Percentiles rank a stretch among this genome's conserved stretches.
phyloP scores from a whole-genome alignment of 495 filamentous ascomycete species.

The Lindgomyces ingoldianus region DNA sequence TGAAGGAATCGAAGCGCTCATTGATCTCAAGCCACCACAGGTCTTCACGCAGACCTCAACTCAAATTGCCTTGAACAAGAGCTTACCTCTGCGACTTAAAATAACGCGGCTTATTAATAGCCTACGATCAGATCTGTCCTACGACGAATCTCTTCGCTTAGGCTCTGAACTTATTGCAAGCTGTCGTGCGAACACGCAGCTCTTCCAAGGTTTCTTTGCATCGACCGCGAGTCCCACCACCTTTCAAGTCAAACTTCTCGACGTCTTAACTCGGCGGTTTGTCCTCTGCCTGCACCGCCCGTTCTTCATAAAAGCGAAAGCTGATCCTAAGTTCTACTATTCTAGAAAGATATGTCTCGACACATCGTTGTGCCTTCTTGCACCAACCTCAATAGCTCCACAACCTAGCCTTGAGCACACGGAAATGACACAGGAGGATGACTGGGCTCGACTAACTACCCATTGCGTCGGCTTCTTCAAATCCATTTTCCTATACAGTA shows the following conservation, averaged over 20 bases:
- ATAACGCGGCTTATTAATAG: constrained; percentile 17
- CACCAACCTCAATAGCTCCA: not conserved
- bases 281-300: constrained; percentile 25
- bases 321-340: constrained; percentile 17
- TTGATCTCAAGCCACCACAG: not conserved
- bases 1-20: not conserved
- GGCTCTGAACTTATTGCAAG: not conserved
- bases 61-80: constrained; percentile 6
- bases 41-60: constrained; percentile 10
- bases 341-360: constrained; percentile 24
- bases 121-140: constrained; percentile 5
- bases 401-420: not conserved
- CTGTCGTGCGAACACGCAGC: not conserved
- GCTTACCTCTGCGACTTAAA: constrained; percentile 11
- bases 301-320: constrained; percentile 10
- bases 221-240: not conserved
- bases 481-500: constrained; percentile 16
- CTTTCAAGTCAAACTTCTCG: constrained; percentile 19
- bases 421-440: not conserved
- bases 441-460: constrained; percentile 1
- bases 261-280: constrained; percentile 17
- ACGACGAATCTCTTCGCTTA: constrained; percentile 17
- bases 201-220: not conserved
- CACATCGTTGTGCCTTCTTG: constrained; percentile 1
- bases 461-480: constrained; percentile 19